Evolutionary conservation across 306 rosid genomes (phyloP), one percentile per base, ranked within the genome.

Genomic region (Vicia sativa): DNA sequence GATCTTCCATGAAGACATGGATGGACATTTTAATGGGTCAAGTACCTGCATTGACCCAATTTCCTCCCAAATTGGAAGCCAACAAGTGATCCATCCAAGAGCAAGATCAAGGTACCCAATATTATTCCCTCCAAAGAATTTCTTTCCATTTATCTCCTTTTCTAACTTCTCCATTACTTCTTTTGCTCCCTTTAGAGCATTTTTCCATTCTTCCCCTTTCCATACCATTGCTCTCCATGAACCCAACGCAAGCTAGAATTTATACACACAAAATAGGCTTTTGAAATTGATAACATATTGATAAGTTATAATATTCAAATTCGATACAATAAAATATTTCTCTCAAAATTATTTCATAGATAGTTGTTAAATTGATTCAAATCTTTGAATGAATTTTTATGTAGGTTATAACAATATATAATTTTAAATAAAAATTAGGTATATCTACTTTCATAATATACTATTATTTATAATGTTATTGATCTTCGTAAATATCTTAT

Each of bases 91-190:
- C 89, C 89, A 85, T 14, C 86, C 89, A 68, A 81, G 34, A 50
- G 72, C 81, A 55, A 82, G 44, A 19, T 81, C 87, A 74, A 85
- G 18, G 73, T 79, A 85, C 46, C 89, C 89, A 67, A 85, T 52
- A 5, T n/a, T 68, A 1, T 74, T 79, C 13, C 89, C 89, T 43
- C 84, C 82, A 52, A 81, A 79, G 54, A 73, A 76, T 53, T 52
- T 71, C 65, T 82, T 77, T 9, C 82, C 77, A 26, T 76, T 76
- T 4, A 76, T 61, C 74, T 54, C 70, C 45, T 57, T 73, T 75
- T 85, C 89, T 28, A 81, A 9, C 39, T 37, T 68, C 26, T 79
- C 84, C 73, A 76, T 37, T 26, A 62, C 72, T 48, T 81, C 84
- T n/a, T 62, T 66, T 9, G 77, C 66, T 46, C 15, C 70, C 4